Evolutionary conservation across 495 filamentous ascomycete species (phyloP).

Genomic region (Xylaria telfairii): DNA sequence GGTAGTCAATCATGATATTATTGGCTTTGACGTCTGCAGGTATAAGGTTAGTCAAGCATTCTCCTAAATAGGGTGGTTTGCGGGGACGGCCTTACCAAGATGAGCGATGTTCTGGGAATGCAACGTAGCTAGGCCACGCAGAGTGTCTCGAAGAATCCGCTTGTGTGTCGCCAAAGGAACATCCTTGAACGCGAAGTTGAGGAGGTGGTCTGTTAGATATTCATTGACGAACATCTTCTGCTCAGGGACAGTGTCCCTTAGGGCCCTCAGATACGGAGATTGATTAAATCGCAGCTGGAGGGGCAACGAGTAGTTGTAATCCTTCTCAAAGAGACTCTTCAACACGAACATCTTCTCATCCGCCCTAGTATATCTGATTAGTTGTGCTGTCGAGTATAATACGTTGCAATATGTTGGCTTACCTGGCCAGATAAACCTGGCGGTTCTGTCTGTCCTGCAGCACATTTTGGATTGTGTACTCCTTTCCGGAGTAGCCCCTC

Average conservation of each 20-base stretch:
- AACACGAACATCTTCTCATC: constrained; percentile 48
- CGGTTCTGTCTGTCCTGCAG: constrained; percentile 45
- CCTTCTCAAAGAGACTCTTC: constrained; percentile 48
- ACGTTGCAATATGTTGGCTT: constrained; percentile 11
- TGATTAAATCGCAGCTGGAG: constrained; percentile 47
- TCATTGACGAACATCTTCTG: constrained; percentile 56
- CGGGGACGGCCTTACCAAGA: constrained; percentile 26
- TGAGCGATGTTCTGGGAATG: constrained; percentile 58
- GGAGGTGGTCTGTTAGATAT: constrained; percentile 52
- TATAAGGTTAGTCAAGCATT: constrained; percentile 8
- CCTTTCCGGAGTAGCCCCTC: constrained; percentile 43
- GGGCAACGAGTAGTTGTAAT: constrained; percentile 49
- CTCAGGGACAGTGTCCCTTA: constrained; percentile 52
- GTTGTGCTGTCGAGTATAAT: background rate
- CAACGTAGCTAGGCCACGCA: constrained; percentile 51
- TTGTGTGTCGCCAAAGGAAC: constrained; percentile 46
- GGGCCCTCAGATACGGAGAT: constrained; percentile 46
- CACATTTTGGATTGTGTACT: constrained; percentile 47
- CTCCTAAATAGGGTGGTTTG: constrained; percentile 10
- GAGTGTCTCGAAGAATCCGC: constrained; percentile 50
- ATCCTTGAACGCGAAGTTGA: constrained; percentile 49
- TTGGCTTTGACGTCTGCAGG: constrained; percentile 47
- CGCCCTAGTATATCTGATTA: constrained; percentile 32
- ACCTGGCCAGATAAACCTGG: constrained; percentile 43
- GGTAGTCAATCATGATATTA: constrained; percentile 47